phyloP scores from a whole-genome alignment of 495 filamentous ascomycete species.

The Xylona heveae region DNA sequence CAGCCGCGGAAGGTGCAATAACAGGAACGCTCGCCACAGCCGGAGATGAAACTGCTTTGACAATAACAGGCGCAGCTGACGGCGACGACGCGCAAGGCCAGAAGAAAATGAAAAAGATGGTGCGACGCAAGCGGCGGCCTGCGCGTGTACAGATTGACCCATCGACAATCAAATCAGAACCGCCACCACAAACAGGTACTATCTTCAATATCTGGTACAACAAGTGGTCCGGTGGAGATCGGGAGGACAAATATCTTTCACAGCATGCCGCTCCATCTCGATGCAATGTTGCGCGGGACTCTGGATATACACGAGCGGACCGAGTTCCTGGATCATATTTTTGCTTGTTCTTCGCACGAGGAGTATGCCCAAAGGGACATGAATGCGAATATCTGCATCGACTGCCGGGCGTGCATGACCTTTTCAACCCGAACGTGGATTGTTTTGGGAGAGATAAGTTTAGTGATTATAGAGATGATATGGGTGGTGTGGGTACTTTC shows the following conservation, averaged over 20 bases:
- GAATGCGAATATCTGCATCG: conserved; percentile 93
- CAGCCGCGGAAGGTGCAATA: too few species aligned
- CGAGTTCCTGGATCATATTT: conserved; percentile 63
- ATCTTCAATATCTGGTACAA: conserved; percentile 95
- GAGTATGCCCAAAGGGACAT: conserved; percentile 62
- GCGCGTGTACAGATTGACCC: conserved; percentile 65
- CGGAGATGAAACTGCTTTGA: conserved; percentile 11
- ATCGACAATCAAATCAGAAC: conserved; percentile 51
- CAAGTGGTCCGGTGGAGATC: conserved; percentile 87
- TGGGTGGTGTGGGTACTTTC: conserved; percentile 88
- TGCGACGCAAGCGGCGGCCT: conserved; percentile 45
- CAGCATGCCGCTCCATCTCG: conserved; percentile 53
- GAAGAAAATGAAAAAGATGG: conserved; percentile 35
- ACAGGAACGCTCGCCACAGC: too few species aligned
- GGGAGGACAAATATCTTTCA: conserved; percentile 71
- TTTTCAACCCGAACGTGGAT: conserved; percentile 78
- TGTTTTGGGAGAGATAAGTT: conserved; percentile 83
- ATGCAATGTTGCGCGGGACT: conserved; percentile 64
- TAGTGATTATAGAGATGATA: conserved; percentile 78
- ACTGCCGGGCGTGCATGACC: conserved; percentile 59
- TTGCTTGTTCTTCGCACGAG: conserved; percentile 77
- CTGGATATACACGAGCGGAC: conserved; percentile 80
- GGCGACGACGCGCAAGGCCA: conserved; percentile 30
- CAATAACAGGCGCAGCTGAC: conserved; percentile 21
- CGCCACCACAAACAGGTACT: conserved; percentile 74